Base-by-base conservation (phyloP, 2,329 filamentous ascomycete species). In the Claviceps capensis region DNA sequence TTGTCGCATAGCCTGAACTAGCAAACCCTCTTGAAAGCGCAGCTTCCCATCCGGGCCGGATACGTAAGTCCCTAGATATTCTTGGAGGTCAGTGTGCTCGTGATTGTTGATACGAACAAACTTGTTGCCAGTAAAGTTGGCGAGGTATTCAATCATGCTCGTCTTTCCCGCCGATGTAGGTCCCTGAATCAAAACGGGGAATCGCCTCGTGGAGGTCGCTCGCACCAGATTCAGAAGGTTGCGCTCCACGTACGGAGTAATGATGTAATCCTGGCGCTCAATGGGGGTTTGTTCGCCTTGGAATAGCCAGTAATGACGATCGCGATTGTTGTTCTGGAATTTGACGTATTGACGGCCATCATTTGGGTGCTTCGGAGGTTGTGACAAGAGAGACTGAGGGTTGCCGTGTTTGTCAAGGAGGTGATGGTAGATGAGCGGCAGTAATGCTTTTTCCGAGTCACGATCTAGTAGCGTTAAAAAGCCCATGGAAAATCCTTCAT, bases 51-150 rank as follows among this genome's bases (percentile, higher is more conserved):
- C 86, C 0, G 82, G 70, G 23, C 84, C 86, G 2, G 93, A 96
- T 1, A 95, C 75, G 59, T 98, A 99, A 0, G 89, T 95, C 17
- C 93, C 93, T 5, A 99, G 72, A 62, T 99, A 99, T 64, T 99
- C 94, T 67, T 98, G 93, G 40, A 99, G 73, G 66, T 99, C 93
- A 0, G 93, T 98, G 63, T 98, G 93, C 64, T 99, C 94, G 67
- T 99, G 93, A 60, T 99, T 99, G 70, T 99, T 99, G 73, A 99
- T 98, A 54, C 93, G 82, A 44, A 98, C 89, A 63, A 97, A 98
- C 62, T 87, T 93, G 65, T 99, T 95, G 3, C 94, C 93, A 34
- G 89, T 97, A 52, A 87, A 85, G 62, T 95, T 93, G n/a, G 94
- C 91, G 40, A 99, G 77, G 64, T 95, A 96, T 67, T 97, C 91